A percentile compares a stretch with the other conserved stretches of the same genome.
Conservation (phyloP, 192 early-diverging fungal genomes). For the Coemansia sp. region DNA sequence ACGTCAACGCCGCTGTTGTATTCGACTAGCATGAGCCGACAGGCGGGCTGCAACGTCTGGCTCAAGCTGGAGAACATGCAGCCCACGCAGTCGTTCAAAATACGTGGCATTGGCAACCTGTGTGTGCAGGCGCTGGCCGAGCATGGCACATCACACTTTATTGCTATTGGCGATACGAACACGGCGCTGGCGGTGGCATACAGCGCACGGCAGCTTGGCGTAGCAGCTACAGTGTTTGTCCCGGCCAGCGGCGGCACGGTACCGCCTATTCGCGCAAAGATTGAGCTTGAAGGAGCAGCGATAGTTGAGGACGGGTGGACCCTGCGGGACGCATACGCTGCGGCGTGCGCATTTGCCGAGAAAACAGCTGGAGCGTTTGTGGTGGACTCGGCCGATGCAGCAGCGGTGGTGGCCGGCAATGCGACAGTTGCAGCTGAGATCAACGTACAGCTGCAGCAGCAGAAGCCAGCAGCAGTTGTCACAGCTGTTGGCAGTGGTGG, state of each 20-base stretch:
- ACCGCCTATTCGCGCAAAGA: constrained; percentile 55
- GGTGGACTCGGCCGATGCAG: constrained; percentile 54
- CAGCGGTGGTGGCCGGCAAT: constrained; percentile 61
- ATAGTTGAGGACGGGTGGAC: constrained; percentile 35
- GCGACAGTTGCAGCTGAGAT: constrained; percentile 64
- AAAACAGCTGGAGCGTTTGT: constrained; percentile 44
- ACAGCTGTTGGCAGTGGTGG: constrained; percentile 71
- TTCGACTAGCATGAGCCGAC: constrained; percentile 44
- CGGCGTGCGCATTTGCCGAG: constrained; percentile 31
- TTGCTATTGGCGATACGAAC: constrained; percentile 65
- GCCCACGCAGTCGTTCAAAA: constrained; percentile 75
- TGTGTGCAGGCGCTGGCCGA: constrained; percentile 56
- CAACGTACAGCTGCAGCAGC: constrained; percentile 59
- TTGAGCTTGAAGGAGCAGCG: constrained; percentile 63
- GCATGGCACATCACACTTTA: constrained; percentile 53
- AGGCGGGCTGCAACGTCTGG: constrained; percentile 63
- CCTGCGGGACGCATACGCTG: constrained; percentile 32
- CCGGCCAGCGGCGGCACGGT: constrained; percentile 50
- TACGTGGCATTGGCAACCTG: constrained; percentile 66
- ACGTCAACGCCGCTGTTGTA: constrained; percentile 46
- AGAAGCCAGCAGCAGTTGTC: constrained; percentile 64
- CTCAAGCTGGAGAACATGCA: constrained; percentile 77
- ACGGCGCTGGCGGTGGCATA: constrained; percentile 68
- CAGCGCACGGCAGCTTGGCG: constrained; percentile 61
- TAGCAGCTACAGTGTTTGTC: constrained; percentile 60